Evolutionary conservation across 78 protist species (phyloP), one percentile per base, ranked within the genome.

Genomic region (Monocercomonoides exilis): DNA sequence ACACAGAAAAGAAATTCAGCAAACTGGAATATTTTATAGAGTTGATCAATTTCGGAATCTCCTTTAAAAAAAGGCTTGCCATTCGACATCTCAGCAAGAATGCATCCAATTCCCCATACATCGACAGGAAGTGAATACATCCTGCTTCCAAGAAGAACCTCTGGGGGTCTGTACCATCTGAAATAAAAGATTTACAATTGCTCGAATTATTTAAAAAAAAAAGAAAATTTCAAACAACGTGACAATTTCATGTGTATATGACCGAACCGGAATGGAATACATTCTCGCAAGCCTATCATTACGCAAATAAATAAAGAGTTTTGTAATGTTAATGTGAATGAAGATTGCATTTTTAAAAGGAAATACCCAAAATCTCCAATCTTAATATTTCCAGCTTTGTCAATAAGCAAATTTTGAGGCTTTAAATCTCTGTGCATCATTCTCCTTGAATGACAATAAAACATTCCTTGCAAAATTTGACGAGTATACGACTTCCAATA

Each of bases 201-300:
- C n/a, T n/a, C n/a, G n/a, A n/a, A n/a, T n/a, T n/a, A n/a, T n/a
- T n/a, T n/a, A n/a, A n/a, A 21, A 54, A 54, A 54, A 54, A 54
- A 54, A 21, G 21, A 54, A 54, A 54, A 54, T 29, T 29, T 54
- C 38, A 54, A 29, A 54, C 70, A 79, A 21, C 6, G 82, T 79
- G 5, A 79, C 2, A 1, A 90, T 98, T 88, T 97, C 99, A 87
- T 95, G 96, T 1, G 99, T 96, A 91, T 93, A 94, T 3, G 96
- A 81, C 44, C 95, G 92, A 21, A 98, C 92, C 36, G 98, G 99
- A 33, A 96, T 93, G 77, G 95, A 93, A 84, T 92, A 93, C 0
- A 97, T 96, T 3, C 99, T 0, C 5, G 64, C 91, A 34, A 89
- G 85, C 43, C 11, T 54, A 54, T 54, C 70, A 11, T 54, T 54